These are phyloP conservation scores for Zangia roseola DNA, from an alignment of 768 basidiomycete species.

Conservation along the genomic window DNA sequence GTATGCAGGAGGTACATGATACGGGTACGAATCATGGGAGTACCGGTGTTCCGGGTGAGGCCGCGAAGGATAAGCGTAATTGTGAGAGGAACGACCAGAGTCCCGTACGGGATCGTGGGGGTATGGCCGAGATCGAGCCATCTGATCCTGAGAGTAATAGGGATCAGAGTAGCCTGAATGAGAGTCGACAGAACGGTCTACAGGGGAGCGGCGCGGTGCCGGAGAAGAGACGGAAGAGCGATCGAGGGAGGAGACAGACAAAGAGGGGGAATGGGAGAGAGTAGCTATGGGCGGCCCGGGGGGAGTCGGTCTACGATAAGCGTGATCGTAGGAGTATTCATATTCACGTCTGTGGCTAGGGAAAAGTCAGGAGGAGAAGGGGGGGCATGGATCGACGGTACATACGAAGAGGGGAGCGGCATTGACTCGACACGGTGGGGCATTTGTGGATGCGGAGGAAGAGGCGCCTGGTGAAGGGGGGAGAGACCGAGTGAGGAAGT, in stretches of 20 bases:
- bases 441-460: constrained; percentile 36
- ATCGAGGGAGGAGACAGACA: constrained; percentile 59
- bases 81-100: constrained; percentile 35
- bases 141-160: constrained; percentile 39
- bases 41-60: constrained; percentile 32
- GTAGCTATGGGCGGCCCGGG: constrained; percentile 52
- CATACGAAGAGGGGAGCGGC: constrained; percentile 34
- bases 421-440: constrained; percentile 50
- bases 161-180: constrained; percentile 35
- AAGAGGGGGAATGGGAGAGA: constrained; percentile 57
- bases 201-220: constrained; percentile 43
- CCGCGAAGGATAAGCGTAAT: constrained; percentile 29
- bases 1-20: constrained; percentile 27
- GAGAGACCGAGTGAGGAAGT: constrained; percentile 22
- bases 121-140: constrained; percentile 32
- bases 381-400: constrained; percentile 22
- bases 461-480: constrained; percentile 10
- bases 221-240: constrained; percentile 61
- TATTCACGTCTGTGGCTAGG: constrained; percentile 37
- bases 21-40: constrained; percentile 33
- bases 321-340: constrained; percentile 40
- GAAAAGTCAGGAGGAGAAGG: constrained; percentile 31
- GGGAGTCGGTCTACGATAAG: constrained; percentile 42
- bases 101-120: constrained; percentile 34
- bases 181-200: constrained; percentile 32